Evolutionary conservation across 768 basidiomycete species (phyloP), one percentile per base, ranked within the genome.

Genomic region (Dioszegia aurantiaca): DNA sequence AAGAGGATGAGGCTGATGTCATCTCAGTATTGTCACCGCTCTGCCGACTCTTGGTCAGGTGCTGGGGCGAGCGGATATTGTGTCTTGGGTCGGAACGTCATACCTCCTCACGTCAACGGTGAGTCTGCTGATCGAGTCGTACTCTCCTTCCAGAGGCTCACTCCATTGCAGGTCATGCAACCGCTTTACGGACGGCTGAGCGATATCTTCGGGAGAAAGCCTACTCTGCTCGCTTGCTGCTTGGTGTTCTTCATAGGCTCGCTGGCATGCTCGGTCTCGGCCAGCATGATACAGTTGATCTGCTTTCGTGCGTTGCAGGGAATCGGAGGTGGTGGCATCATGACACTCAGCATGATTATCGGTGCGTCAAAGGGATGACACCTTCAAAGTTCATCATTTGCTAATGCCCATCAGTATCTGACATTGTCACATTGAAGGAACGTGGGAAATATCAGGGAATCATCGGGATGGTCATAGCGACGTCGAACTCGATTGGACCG

Each of bases 361-460:
- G 82, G 86, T 62, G n/a, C 53, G 43, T 44, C n/a, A n/a, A n/a
- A n/a, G n/a, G n/a, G n/a, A n/a, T n/a, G n/a, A n/a, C n/a, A n/a
- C n/a, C n/a, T n/a, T n/a, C n/a, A n/a, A n/a, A n/a, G n/a, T n/a
- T n/a, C n/a, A n/a, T 14, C 33, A 33, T 6, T 33, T 14, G 33
- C 33, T 33, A 6, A 33, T 14, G 6, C 33, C 14, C 6, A 6
- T 2, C 55, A 69, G 72, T 76, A 45, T 85, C 84, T 0, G 87
- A 88, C 69, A 82, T 89, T n/a, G 86, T 88, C 19, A 84, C 82
- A 26, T 78, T 89, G 40, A 83, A 85, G 24, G 73, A 74, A 5
- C 42, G 75, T 61, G 87, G 87, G 23, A 88, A 88, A 77, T 89
- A 87, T 65, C 86, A 87, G 64, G 87, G 87, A 0, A 85, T 88